These are phyloP conservation scores for Theobroma grandiflorum DNA, from an alignment of 441 rosid genomes.

Conservation along the genomic window DNA sequence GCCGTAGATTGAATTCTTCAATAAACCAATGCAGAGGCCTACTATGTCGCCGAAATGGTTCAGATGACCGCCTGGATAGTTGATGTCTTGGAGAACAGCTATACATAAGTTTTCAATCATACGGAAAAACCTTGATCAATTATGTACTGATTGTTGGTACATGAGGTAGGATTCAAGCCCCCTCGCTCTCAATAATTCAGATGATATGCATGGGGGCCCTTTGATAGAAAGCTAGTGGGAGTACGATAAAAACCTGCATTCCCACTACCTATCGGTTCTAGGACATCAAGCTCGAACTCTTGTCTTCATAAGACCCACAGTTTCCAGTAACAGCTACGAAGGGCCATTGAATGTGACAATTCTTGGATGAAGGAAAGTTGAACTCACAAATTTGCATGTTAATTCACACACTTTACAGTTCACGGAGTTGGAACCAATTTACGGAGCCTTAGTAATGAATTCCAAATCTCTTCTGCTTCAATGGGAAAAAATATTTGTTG, in stretches of 20 bases:
- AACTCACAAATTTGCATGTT: neutral
- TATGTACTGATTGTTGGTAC: neutral
- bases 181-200: slow-evolving; percentile 12
- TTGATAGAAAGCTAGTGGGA: slow-evolving; percentile 14
- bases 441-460: neutral
- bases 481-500: too few relatives aligned
- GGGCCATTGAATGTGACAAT: neutral
- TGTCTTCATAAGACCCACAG: neutral
- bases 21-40: neutral
- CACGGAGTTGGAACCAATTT: neutral
- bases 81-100: neutral
- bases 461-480: neutral
- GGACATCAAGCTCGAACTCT: neutral
- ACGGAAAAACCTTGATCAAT: neutral
- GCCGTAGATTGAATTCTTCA: neutral
- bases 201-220: neutral
- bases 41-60: neutral
- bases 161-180: slow-evolving; percentile 16
- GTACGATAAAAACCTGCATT: neutral
- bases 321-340: neutral
- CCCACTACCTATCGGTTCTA: neutral
- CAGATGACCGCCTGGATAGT: neutral
- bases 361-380: neutral
- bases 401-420: neutral
- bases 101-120: neutral